phyloP scores from a whole-genome alignment of 177 flowering plant genomes.

The Vitis hybrid region DNA sequence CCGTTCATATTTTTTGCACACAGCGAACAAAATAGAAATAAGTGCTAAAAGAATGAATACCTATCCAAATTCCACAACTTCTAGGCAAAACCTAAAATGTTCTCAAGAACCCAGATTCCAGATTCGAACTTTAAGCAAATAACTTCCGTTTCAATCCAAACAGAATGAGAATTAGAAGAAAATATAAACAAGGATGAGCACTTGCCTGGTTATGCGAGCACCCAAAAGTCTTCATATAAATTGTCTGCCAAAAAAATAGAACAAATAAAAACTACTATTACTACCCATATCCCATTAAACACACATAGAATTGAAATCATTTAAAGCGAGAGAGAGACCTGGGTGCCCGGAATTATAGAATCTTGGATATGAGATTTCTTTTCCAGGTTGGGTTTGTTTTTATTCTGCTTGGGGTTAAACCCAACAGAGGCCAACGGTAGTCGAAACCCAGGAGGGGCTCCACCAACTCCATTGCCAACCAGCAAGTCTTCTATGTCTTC shows the following conservation, averaged over 20 bases:
- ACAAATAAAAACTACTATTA: constrained; percentile 2
- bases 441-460: constrained; percentile 81
- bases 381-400: constrained; percentile 11
- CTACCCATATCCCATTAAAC: background rate
- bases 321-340: constrained; percentile 38
- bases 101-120: too few relatives aligned
- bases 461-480: constrained; percentile 48
- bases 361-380: constrained; percentile 17
- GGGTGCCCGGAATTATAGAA: constrained; percentile 76
- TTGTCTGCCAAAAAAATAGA: constrained; percentile 49
- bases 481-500: constrained; percentile 93
- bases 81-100: too few relatives aligned
- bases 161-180: too few relatives aligned
- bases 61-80: too few relatives aligned
- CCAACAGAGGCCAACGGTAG: constrained; percentile 67
- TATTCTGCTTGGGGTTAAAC: constrained; percentile 51
- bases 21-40: too few relatives aligned
- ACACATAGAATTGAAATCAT: background rate
- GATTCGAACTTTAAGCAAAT: too few relatives aligned
- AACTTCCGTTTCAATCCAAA: too few relatives aligned
- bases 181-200: background rate
- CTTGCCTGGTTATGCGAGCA: constrained; percentile 98
- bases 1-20: too few relatives aligned
- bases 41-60: too few relatives aligned
- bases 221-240: constrained; percentile 92